A percentile compares a stretch with the other conserved stretches of the same genome.
Evolutionary conservation across 2,329 filamentous ascomycete genomes (phyloP).

Genomic region (Xylaria sp.): DNA sequence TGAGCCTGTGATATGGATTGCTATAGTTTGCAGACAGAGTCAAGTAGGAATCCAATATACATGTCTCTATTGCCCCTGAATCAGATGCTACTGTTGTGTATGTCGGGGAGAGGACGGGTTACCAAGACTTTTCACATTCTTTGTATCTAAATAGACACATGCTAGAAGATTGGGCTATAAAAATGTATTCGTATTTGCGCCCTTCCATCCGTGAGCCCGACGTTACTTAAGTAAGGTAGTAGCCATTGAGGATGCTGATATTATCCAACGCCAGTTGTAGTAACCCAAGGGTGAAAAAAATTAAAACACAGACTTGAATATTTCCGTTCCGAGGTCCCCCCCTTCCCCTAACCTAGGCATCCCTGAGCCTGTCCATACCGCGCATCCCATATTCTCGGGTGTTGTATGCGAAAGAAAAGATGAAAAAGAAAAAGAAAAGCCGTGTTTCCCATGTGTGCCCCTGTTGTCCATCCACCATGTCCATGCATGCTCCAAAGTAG

Average conservation of each 20-base stretch:
- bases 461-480: conserved; percentile 7
- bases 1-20: neutral
- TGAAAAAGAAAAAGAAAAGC: neutral
- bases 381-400: conserved; percentile 4
- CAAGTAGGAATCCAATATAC: neutral
- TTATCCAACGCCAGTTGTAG: conserved; percentile 28
- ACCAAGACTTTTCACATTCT: neutral
- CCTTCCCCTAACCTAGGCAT: neutral
- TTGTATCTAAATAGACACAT: neutral
- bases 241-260: conserved; percentile 14
- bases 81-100: neutral
- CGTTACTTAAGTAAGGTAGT: neutral
- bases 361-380: conserved; percentile 7
- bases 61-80: neutral
- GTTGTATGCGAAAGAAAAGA: neutral
- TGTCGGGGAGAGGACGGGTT: neutral
- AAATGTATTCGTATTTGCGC: conserved; percentile 14
- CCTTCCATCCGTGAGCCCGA: neutral
- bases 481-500: conserved; percentile 14
- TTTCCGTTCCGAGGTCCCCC: conserved; percentile 12
- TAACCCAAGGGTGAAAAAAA: conserved; percentile 3
- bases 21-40: neutral
- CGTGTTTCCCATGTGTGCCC: conserved; percentile 17
- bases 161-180: neutral
- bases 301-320: conserved; percentile 11